phyloP scores from a whole-genome alignment of 495 filamentous ascomycete species.

The Podospora comata region DNA sequence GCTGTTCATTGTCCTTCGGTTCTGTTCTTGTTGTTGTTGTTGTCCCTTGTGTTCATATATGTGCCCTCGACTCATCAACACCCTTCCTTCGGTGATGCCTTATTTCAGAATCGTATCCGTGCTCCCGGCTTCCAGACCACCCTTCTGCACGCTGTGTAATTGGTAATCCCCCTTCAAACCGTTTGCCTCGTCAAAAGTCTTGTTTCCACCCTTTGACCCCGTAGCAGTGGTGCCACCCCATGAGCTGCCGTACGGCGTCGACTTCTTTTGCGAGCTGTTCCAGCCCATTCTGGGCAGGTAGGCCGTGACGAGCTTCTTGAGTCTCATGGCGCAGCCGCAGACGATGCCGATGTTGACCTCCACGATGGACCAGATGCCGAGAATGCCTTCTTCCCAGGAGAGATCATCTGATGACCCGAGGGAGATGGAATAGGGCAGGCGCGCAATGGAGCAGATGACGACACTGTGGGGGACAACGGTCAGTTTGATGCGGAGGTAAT shows the following conservation, averaged over 20 bases:
- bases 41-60: not conserved
- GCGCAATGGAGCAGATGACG: conserved; percentile 27
- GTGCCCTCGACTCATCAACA: not conserved
- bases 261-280: conserved; percentile 1
- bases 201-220: conserved; percentile 1
- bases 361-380: conserved; percentile 42
- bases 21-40: not conserved
- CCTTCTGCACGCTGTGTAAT: conserved; percentile 24
- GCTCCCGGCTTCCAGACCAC: not conserved
- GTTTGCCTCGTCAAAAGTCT: conserved; percentile 5
- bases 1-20: not conserved
- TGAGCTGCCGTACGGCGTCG: not conserved
- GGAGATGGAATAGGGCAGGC: conserved; percentile 23
- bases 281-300: conserved; percentile 22
- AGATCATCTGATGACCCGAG: conserved; percentile 20
- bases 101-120: conserved; percentile 6
- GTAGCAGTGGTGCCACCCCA: conserved; percentile 4
- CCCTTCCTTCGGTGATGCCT: not conserved
- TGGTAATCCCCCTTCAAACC: conserved; percentile 16
- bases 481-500: not conserved
- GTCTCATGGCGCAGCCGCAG: conserved; percentile 32
- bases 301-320: conserved; percentile 23
- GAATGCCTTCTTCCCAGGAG: conserved; percentile 23
- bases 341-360: conserved; percentile 41
- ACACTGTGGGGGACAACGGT: conserved; percentile 2